Evolutionary conservation across 495 filamentous ascomycete species (phyloP), one percentile per base, ranked within the genome.

Genomic region (Penicillium pulvis): DNA sequence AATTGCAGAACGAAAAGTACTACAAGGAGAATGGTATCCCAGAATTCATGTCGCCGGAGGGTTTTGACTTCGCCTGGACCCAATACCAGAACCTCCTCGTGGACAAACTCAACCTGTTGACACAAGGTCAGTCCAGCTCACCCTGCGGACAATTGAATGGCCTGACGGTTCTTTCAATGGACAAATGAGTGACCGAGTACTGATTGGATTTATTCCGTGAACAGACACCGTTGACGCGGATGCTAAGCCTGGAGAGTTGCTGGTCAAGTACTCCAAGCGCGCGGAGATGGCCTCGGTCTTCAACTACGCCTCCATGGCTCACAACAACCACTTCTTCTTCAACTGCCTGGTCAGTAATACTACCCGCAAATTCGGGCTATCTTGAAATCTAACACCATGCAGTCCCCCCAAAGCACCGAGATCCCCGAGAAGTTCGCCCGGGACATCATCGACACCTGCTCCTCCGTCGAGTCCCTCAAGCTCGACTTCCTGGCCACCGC

Each of bases 291-390:
- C 95, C 43, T 76, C 84, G 57, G 77, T 88, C 60, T 98, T 98
- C 84, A 98, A 98, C 81, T 85, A 93, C 67, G 94, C 94, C 69
- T 92, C 88, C 60, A 96, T 96, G 88, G 90, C 92, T 55, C 87
- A 90, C 79, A 97, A 98, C 84, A 97, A 97, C 80, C 86, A 94
- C 73, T 90, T 94, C 76, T 98, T 97, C 86, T 98, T 98, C 83
- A 76, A 80, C 62, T 75, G 81, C 66, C 71, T 90, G 62, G 83
- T 86, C 57, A 63, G 76, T 71, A n/a, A 6, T 17, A 41, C 16
- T 6, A 3, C 12, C 16, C 14, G 39, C 3, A 8, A 4, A 41
- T 41, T 14, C 5, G 16, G 14, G 4, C 16, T 41, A 41, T 4
- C 4, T 8, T 17, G 16, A 17, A 2, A 6, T 49, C 26, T 49